Conservation (phyloP, 2,329 filamentous ascomycete genomes). For the Penicillium sp. region DNA sequence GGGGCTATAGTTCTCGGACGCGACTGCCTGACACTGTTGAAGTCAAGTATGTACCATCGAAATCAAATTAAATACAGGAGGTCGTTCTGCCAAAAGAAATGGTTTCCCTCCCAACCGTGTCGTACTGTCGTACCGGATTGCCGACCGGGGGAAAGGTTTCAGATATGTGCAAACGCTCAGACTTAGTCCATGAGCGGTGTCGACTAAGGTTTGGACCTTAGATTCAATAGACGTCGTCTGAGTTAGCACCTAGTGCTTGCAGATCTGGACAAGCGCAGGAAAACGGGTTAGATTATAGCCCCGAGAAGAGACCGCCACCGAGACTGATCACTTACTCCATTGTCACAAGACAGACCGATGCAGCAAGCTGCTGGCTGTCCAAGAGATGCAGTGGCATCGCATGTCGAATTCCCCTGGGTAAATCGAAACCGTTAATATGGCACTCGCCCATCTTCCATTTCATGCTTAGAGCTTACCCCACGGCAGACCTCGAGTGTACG, state of each 20-base stretch:
- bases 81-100: not conserved
- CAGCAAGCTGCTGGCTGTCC: conserved; percentile 1
- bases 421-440: not conserved
- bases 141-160: not conserved
- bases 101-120: not conserved
- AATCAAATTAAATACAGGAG: not conserved
- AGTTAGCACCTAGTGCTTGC: not conserved
- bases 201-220: not conserved
- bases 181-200: not conserved
- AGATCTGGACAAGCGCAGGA: not conserved
- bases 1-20: too few relatives aligned
- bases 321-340: not conserved
- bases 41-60: not conserved
- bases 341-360: not conserved
- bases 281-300: not conserved
- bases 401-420: not conserved
- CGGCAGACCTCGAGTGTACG: conserved; percentile 8
- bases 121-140: not conserved
- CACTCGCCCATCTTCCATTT: not conserved
- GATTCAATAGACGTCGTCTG: not conserved
- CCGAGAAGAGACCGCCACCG: not conserved
- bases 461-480: conserved; percentile 1
- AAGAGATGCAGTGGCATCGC: not conserved
- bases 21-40: too few relatives aligned
- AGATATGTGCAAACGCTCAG: not conserved